These are phyloP conservation scores for Lumnitzera racemosa DNA, from an alignment of 345 rosid genomes.

Conservation along the genomic window DNA sequence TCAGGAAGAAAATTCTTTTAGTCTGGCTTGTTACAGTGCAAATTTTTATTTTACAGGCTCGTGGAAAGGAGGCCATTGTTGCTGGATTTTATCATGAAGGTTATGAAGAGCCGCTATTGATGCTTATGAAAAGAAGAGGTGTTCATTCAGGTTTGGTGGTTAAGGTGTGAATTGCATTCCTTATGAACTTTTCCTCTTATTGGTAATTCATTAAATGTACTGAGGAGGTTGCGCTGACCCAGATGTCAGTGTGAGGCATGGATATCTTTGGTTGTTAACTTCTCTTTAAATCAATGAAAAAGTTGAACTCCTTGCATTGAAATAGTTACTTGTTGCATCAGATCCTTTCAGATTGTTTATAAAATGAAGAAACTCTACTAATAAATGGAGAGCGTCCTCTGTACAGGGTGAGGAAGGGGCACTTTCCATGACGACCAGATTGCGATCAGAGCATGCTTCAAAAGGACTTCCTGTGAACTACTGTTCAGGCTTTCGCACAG, in stretches of 20 bases:
- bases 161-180: slow-evolving; percentile 50
- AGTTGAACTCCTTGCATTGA: not conserved
- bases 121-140: slow-evolving; percentile 99
- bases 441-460: slow-evolving; percentile 53
- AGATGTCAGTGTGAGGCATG: too few relatives aligned
- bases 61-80: slow-evolving; percentile 80
- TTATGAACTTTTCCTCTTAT: not conserved
- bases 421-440: slow-evolving; percentile 88
- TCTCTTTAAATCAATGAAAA: too few relatives aligned
- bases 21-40: not conserved
- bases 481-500: slow-evolving; percentile 89
- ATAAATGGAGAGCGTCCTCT: not conserved
- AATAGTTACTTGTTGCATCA: not conserved
- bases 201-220: too few relatives aligned
- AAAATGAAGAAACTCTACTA: not conserved
- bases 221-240: not conserved
- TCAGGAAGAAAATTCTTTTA: not conserved
- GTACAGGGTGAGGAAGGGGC: slow-evolving; percentile 96
- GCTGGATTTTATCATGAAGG: slow-evolving; percentile 95
- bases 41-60: slow-evolving; percentile 45
- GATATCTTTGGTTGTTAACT: too few relatives aligned
- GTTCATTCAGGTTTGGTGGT: slow-evolving; percentile 88
- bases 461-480: slow-evolving; percentile 93
- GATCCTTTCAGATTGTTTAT: not conserved
- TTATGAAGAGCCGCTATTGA: slow-evolving; percentile 85